These are phyloP conservation scores for Carex sylvatica DNA, from an alignment of 202 grass and related monocot genomes.

Conservation along the genomic window DNA sequence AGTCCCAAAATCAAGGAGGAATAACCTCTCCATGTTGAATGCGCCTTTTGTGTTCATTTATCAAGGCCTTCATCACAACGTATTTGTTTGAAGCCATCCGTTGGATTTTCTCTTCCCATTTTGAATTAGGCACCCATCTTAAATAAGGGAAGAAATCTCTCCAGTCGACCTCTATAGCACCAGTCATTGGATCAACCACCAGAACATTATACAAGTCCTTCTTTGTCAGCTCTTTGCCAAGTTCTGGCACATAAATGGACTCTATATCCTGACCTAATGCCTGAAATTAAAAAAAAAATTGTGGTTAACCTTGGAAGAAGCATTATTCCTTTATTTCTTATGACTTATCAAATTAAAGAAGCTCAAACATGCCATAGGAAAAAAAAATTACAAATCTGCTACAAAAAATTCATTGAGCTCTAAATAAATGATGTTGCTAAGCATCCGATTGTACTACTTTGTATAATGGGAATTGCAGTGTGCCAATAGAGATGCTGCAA, in stretches of 20 bases:
- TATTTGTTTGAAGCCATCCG: conserved; percentile 36
- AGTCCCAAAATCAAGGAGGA: not conserved
- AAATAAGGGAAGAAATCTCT: conserved; percentile 97
- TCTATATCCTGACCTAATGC: conserved; percentile 57
- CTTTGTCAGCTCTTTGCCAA: conserved; percentile 52
- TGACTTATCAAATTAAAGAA: not conserved
- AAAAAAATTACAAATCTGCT: not conserved
- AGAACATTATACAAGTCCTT: conserved; percentile 52
- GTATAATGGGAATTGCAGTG: not conserved
- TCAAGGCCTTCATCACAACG: conserved; percentile 51
- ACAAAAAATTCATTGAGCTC: not conserved
- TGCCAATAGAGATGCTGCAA: not conserved
- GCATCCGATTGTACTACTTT: not conserved
- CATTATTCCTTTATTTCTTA: not conserved
- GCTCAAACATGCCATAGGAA: not conserved
- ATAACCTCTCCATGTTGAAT: conserved; percentile 59
- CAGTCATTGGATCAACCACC: conserved; percentile 74
- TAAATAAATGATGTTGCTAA: not conserved
- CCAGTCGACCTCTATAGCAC: conserved; percentile 80
- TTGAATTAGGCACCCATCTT: conserved; percentile 78
- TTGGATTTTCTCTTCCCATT: conserved; percentile 52
- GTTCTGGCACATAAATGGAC: conserved; percentile 68
- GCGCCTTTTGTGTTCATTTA: conserved; percentile 53
- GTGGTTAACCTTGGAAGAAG: not conserved
- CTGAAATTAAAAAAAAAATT: conserved; percentile 36